Conservation (phyloP, 768 basidiomycete species). For the Mrakia blollopis region DNA sequence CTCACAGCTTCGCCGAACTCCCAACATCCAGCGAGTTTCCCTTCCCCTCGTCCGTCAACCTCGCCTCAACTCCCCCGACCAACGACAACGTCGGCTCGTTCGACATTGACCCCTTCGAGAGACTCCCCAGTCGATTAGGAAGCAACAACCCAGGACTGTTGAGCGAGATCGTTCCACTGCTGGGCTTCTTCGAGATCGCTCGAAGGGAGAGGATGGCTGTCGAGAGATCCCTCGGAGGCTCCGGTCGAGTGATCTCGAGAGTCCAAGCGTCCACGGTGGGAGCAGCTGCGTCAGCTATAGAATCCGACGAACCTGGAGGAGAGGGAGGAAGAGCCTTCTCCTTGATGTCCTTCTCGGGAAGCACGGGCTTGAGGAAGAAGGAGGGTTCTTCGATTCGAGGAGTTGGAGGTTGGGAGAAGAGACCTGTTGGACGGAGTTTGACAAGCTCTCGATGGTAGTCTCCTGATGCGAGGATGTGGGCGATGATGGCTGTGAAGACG, state of each 20-base stretch:
- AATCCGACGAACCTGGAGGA: neutral
- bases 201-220: conserved; percentile 23
- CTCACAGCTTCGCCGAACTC: neutral
- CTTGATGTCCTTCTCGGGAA: neutral
- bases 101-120: neutral
- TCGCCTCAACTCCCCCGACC: conserved; percentile 11
- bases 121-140: neutral
- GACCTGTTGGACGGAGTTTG: conserved; percentile 3
- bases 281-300: neutral
- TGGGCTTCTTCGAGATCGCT: conserved; percentile 17
- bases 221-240: conserved; percentile 55
- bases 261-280: neutral
- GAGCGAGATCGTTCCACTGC: conserved; percentile 11
- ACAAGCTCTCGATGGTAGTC: conserved; percentile 55
- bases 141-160: neutral
- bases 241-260: conserved; percentile 35
- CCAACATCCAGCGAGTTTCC: neutral
- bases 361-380: neutral
- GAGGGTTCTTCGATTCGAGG: conserved; percentile 10
- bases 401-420: neutral
- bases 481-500: conserved; percentile 9
- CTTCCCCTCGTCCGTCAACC: neutral
- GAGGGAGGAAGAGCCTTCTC: conserved; percentile 8
- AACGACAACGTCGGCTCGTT: conserved; percentile 17
- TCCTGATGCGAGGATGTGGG: conserved; percentile 42